A percentile compares a stretch with the other conserved stretches of the same genome.
Evolutionary conservation across 2,329 filamentous ascomycete species (phyloP).

Genomic region (Fulvia fulva): DNA sequence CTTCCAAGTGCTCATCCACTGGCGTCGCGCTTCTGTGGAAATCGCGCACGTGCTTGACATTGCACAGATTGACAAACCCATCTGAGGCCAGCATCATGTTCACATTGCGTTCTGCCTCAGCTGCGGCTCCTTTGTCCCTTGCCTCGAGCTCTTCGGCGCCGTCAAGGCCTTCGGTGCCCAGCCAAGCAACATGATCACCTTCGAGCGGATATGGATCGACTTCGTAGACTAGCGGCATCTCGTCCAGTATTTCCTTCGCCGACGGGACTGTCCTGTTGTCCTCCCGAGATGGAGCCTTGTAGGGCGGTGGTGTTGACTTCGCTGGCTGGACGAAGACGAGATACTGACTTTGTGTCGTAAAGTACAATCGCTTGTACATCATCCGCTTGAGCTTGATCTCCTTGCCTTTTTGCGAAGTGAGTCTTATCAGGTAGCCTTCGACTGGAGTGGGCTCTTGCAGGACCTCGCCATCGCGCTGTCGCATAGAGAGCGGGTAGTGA

Average conservation of each 20-base stretch:
- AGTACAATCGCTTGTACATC: slow-evolving; percentile 64
- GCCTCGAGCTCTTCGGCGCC: slow-evolving; percentile 42
- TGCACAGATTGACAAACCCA: slow-evolving; percentile 60
- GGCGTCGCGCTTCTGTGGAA: slow-evolving; percentile 49
- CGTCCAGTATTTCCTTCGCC: slow-evolving; percentile 51
- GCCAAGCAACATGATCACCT: slow-evolving; percentile 55
- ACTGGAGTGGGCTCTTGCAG: slow-evolving; percentile 58
- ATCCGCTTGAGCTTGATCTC: slow-evolving; percentile 56
- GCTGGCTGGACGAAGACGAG: slow-evolving; percentile 60
- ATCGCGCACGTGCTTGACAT: slow-evolving; percentile 55
- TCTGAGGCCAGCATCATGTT: slow-evolving; percentile 58
- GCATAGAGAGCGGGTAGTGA: slow-evolving; percentile 57
- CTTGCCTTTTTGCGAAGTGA: slow-evolving; percentile 60
- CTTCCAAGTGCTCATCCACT: slow-evolving; percentile 51
- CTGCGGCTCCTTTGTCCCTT: slow-evolving; percentile 56
- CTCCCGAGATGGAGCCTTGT: slow-evolving; percentile 45
- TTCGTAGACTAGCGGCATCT: slow-evolving; percentile 58
- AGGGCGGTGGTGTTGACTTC: slow-evolving; percentile 53
- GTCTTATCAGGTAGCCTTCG: slow-evolving; percentile 62
- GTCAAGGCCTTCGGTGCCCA: slow-evolving; percentile 38
- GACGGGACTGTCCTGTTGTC: slow-evolving; percentile 48
- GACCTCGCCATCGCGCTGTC: slow-evolving; percentile 41
- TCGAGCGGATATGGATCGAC: slow-evolving; percentile 57
- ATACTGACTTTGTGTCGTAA: slow-evolving; percentile 60
- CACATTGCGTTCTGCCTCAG: slow-evolving; percentile 56